These are phyloP conservation scores for Xerocomus nothofagi DNA, from an alignment of 1,284 basidiomycete species.

Conservation along the genomic window DNA sequence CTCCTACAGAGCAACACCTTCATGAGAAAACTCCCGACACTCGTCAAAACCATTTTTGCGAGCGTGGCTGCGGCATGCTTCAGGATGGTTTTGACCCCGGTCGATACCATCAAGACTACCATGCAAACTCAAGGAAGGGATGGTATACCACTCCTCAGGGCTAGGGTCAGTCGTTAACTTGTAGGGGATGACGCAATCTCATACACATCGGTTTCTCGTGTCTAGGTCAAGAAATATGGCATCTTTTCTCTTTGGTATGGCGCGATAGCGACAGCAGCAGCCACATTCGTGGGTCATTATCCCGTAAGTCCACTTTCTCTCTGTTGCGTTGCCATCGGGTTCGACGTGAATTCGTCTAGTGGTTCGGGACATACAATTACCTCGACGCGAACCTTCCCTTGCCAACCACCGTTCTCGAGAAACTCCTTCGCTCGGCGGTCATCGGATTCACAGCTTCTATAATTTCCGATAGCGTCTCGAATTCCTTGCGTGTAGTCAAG, in stretches of 20 bases:
- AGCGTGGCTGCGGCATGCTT: slow-evolving; percentile 72
- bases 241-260: slow-evolving; percentile 83
- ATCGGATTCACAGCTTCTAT: slow-evolving; percentile 86
- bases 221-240: slow-evolving; percentile 70
- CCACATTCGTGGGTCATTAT: slow-evolving; percentile 90
- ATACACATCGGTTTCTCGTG: background rate
- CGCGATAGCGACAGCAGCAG: slow-evolving; percentile 83
- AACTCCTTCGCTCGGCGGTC: slow-evolving; percentile 74
- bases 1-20: slow-evolving; percentile 69
- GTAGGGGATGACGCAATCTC: background rate
- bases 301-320: slow-evolving; percentile 44
- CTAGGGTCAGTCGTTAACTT: slow-evolving; percentile 49
- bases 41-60: slow-evolving; percentile 71
- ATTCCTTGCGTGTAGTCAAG: slow-evolving; percentile 88
- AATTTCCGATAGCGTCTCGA: slow-evolving; percentile 79
- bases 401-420: slow-evolving; percentile 53
- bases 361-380: slow-evolving; percentile 85
- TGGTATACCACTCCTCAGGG: slow-evolving; percentile 63
- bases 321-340: background rate
- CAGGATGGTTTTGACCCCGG: slow-evolving; percentile 81
- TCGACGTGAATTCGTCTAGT: slow-evolving; percentile 38
- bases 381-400: slow-evolving; percentile 64
- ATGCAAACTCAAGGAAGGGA: slow-evolving; percentile 82
- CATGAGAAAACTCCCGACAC: slow-evolving; percentile 59
- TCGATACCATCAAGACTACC: slow-evolving; percentile 91